These are phyloP conservation scores for Phoma herbarum DNA, from an alignment of 2,329 filamentous ascomycete genomes.

Conservation along the genomic window DNA sequence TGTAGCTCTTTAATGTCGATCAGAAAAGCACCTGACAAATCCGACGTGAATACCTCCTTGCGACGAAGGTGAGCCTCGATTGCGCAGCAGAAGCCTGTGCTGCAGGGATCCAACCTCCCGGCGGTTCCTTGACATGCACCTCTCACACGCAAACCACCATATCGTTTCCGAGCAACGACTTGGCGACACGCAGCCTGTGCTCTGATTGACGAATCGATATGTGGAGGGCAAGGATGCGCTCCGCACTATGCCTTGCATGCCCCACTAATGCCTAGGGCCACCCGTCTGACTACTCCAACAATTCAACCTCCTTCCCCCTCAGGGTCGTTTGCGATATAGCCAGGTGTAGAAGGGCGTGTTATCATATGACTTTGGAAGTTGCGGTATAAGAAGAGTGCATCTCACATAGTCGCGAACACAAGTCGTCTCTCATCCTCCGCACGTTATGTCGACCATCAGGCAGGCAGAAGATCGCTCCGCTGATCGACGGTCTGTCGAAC, in stretches of 20 bases:
- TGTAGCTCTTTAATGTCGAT: neutral
- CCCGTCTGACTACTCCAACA: neutral
- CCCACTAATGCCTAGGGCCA: neutral
- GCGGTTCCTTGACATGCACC: neutral
- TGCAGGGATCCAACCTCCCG: neutral
- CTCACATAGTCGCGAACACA: neutral
- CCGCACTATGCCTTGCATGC: neutral
- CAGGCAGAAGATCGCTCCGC: neutral
- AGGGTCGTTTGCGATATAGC: neutral
- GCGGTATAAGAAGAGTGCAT: neutral
- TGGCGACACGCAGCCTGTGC: neutral
- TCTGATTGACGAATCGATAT: neutral
- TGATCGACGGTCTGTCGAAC: conserved; percentile 1
- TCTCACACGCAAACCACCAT: neutral
- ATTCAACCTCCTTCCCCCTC: neutral
- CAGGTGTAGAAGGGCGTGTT: neutral
- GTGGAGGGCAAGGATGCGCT: neutral
- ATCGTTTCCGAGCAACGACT: conserved; percentile 3
- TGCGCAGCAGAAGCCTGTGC: neutral
- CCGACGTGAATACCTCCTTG: neutral
- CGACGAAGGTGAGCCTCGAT: neutral
- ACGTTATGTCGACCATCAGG: conserved; percentile 4
- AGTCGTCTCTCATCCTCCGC: neutral
- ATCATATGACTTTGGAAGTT: neutral
- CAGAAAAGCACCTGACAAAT: neutral